Conservation (phyloP, 2,329 filamentous ascomycete genomes). For the Dothideomycetes sp. region DNA sequence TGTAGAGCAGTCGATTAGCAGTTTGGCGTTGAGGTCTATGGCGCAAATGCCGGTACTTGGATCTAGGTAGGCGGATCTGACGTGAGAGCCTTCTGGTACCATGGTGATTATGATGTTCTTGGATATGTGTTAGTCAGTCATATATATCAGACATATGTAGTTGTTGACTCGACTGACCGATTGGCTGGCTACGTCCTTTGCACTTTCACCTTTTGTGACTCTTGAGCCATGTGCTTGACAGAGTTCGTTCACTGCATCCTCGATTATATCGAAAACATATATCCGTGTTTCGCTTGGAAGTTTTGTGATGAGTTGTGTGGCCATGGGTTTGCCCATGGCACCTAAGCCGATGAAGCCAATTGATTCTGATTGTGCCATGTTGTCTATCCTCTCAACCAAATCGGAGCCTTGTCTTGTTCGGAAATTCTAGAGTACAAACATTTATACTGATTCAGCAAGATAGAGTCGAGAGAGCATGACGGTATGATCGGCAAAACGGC, state of each 20-base stretch:
- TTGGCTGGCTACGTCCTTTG: conserved; percentile 42
- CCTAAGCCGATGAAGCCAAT: conserved; percentile 47
- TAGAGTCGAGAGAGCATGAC: too few relatives aligned
- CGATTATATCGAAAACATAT: conserved; percentile 42
- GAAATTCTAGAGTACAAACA: background rate
- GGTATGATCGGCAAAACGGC: too few relatives aligned
- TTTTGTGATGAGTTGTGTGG: conserved; percentile 41
- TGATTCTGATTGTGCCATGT: conserved; percentile 3
- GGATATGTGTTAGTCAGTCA: background rate
- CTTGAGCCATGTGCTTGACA: conserved; percentile 31
- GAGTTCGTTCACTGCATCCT: conserved; percentile 35
- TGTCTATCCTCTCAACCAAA: background rate
- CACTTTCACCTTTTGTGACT: conserved; percentile 33
- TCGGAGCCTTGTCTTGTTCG: background rate
- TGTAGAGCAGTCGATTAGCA: conserved; percentile 48
- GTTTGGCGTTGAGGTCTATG: conserved; percentile 34
- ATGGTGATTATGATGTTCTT: conserved; percentile 45
- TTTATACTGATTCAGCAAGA: too few relatives aligned
- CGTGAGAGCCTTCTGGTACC: conserved; percentile 45
- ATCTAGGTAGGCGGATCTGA: conserved; percentile 43
- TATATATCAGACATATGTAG: background rate
- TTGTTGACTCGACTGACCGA: conserved; percentile 41
- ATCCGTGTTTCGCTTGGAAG: conserved; percentile 35
- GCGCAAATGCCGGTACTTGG: conserved; percentile 34
- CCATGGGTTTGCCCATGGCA: conserved; percentile 48